Base-by-base conservation (phyloP, 129 eudicot species). In the Lactuca sativa region DNA sequence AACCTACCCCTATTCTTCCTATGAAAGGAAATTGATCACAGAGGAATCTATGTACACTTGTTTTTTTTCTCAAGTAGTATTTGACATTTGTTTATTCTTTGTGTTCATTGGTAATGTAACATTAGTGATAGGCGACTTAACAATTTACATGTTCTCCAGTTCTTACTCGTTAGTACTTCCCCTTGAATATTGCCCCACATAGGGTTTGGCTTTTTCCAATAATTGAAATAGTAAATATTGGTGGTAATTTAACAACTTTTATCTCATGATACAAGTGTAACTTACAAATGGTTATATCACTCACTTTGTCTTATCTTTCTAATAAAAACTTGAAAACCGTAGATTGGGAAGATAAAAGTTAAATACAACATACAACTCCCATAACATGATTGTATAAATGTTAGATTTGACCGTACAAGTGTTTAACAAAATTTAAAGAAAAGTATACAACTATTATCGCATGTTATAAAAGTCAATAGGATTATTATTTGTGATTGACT, bases 121-220 rank as follows among this genome's bases (percentile, higher is more conserved):
- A 74, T 66, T 64, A 74, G 40, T 66, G 79, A 75, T 17, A 66
- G 79, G 53, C 66, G 68, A 66, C 62, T 47, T 66, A 61, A 75
- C 74, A 58, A 74, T 37, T 37, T 73, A 75, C 79, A 75, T 58
- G 79, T 69, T 57, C 59, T 66, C 54, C 57, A 74, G 79, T 74
- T 66, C 40, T 57, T 74, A 56, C 33, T 59, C 74, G 66, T 67
- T 12, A 62, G 77, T 73, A 53, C 56, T 63, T 73, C 43, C 63
- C 70, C 57, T 59, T 67, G 67, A 30, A 59, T 75, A 67, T 48
- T 75, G 74, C 62, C 74, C 74, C 74, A 75, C 80, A 59, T 69
- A 68, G 17, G 51, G 62, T 16, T 67, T 59, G 74, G 62, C 57
- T 30, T 59, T 67, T 31, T 59, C 36, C 69, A 67, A 75, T 75